Evolutionary conservation across 352 stramenopile genomes (phyloP), one percentile per base, ranked within the genome.

Genomic region (Phytopythium chamaehyphon): DNA sequence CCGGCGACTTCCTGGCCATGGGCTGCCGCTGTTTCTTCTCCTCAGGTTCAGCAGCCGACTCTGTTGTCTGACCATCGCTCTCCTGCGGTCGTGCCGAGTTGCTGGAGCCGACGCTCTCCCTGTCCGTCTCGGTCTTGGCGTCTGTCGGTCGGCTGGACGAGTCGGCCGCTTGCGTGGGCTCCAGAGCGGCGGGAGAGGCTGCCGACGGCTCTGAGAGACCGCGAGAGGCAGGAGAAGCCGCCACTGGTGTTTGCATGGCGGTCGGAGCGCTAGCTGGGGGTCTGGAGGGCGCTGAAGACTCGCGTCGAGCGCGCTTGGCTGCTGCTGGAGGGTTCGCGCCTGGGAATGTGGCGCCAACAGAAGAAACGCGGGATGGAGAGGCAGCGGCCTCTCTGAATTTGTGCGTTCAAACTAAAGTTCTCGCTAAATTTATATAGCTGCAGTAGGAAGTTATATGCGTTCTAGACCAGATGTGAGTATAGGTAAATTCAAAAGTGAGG

Each of bases 51-150:
- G n/a, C 10, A 23, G 47, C 15, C 19, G 36, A 14, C 0, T 21
- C 22, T 18, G 1, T 24, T 3, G 3, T 9, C 23, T 7, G 1
- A 9, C 21, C 42, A 9, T 28, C 42, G 23, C 23, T 15, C 26
- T 16, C 45, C 26, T 51, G 24, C 22, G n/a, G 26, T 1, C 45
- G 45, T 26, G 18, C 18, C 16, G 45, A 51, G 45, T 40, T 26
- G 45, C 18, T 51, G 16, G 45, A 51, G 16, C 45, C 45, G 28
- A 51, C n/a, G 45, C 45, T 51, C 45, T 51, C 45, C 14, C 45
- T 38, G 45, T 51, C 45, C 45, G 45, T 51, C 28, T 51, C 45
- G 9, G 45, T 51, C 45, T 51, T 51, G 28, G 45, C 38, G 9
- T 51, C 45, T 2, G 16, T 33, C 28, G 28, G 0, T 3, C 6